phyloP scores from a whole-genome alignment of 2,329 filamentous ascomycete genomes.

The Uncinocarpus reesii region DNA sequence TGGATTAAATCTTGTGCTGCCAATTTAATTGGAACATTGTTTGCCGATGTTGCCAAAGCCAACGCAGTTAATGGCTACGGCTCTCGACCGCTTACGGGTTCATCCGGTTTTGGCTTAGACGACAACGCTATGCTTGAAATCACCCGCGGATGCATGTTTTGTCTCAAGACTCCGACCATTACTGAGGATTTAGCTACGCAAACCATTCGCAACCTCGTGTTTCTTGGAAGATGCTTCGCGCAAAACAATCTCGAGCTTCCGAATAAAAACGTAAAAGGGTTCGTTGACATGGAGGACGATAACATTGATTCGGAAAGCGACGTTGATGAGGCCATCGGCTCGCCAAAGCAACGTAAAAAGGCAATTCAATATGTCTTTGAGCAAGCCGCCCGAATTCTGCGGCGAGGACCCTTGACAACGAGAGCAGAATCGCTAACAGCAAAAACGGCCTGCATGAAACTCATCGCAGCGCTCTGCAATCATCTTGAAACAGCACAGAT shows the following conservation, averaged over 20 bases:
- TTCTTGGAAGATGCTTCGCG: constrained; percentile 59
- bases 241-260: constrained; percentile 45
- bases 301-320: constrained; percentile 36
- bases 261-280: constrained; percentile 33
- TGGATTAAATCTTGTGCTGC: constrained; percentile 69
- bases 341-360: constrained; percentile 38
- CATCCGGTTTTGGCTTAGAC: constrained; percentile 58
- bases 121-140: constrained; percentile 53
- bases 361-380: constrained; percentile 66
- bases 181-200: constrained; percentile 69
- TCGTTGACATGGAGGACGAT: constrained; percentile 31
- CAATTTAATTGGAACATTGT: constrained; percentile 63
- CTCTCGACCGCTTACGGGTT: constrained; percentile 55
- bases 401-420: constrained; percentile 59
- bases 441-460: constrained; percentile 64
- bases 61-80: constrained; percentile 46
- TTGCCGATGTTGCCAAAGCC: constrained; percentile 64
- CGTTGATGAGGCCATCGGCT: constrained; percentile 37
- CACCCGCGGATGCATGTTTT: constrained; percentile 47
- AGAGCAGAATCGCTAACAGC: constrained; percentile 54
- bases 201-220: constrained; percentile 69
- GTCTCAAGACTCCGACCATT: constrained; percentile 53
- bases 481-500: constrained; percentile 51
- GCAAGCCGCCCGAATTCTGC: constrained; percentile 66
- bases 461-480: constrained; percentile 59